Base-by-base conservation (phyloP, 2,329 filamentous ascomycete genomes). In the Claviceps purpurea region DNA sequence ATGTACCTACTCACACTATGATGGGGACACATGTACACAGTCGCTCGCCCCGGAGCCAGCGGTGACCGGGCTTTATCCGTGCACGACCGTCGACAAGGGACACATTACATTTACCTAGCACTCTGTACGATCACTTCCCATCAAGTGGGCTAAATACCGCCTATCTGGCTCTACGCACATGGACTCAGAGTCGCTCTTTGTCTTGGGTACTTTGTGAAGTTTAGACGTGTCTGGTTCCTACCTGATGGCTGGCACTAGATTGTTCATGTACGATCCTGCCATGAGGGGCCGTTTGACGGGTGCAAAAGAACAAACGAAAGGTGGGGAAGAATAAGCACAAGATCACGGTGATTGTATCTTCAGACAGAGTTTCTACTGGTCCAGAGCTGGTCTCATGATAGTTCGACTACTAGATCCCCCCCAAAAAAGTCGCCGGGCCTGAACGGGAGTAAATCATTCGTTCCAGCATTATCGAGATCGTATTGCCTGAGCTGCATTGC, bases 401-500 rank as follows among this genome's bases (percentile, higher is more conserved):
- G 8, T 26, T 30, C 22, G 22, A 45, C 43, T 5, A 30, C 4
- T 7, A 5, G 8, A 34, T 18, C 16, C 11, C 7, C 24, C 3
- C 8, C 7, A 18, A n/a, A 41, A 30, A 18, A 34, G 26, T 20
- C 44, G 16, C 6, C 26, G 24, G 26, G 2, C 16, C 16, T 7
- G 13, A 18, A 4, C 24, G 44, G 16, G 14, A n/a, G 10, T 14
- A 3, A 7, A 16, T 14, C 8, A 16, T 26, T 45, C 39, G n/a
- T 45, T 52, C 41, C 39, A 63, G 61, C 64, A 65, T 62, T 62
- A 65, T 65, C 60, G 63, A 65, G 59, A 64, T 64, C 64, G 61
- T 61, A 66, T 65, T 66, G 64, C 64, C 63, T 64, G 61, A 64
- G 60, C 61, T 62, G 62, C 60, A 63, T 61, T 62, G 62, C 60